phyloP scores from a whole-genome alignment of 345 rosid genomes.

The Psidium friedrichsthalianum region DNA sequence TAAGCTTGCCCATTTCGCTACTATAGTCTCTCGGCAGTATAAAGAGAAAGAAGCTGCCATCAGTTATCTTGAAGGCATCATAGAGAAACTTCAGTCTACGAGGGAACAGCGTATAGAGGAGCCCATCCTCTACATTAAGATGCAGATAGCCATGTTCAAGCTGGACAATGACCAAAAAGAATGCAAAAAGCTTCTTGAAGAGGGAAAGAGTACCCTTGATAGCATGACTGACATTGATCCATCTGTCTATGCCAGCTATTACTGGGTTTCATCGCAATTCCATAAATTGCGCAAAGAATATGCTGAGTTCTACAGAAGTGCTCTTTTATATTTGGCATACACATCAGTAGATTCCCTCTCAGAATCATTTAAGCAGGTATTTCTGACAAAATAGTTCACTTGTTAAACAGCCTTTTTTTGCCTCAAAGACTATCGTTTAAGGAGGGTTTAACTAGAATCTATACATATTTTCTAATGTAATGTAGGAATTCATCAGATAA shows the following conservation, averaged over 20 bases:
- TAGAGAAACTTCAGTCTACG: conserved; percentile 70
- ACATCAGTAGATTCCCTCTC: conserved; percentile 90
- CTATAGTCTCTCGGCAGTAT: conserved; percentile 82
- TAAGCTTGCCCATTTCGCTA: conserved; percentile 96
- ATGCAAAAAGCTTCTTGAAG: conserved; percentile 84
- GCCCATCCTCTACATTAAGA: conserved; percentile 78
- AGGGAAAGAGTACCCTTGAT: conserved; percentile 78
- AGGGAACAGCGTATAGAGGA: conserved; percentile 75
- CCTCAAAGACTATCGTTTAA: background rate
- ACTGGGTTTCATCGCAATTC: conserved; percentile 92
- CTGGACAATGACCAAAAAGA: conserved; percentile 87
- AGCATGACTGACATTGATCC: conserved; percentile 99
- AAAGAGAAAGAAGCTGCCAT: conserved; percentile 93
- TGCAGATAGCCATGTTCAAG: conserved; percentile 79
- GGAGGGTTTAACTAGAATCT: background rate
- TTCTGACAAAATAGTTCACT: background rate
- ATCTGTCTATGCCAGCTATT: conserved; percentile 76
- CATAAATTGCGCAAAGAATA: conserved; percentile 77
- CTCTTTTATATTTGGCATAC: conserved; percentile 93
- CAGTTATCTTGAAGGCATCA: conserved; percentile 71
- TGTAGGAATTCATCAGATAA: background rate
- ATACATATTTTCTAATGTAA: background rate
- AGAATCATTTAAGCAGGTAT: conserved; percentile 90
- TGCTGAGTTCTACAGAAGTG: conserved; percentile 85
- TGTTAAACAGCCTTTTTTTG: background rate